Conservation (phyloP, 2,329 filamentous ascomycete species). For the Paracoccidioides lutzii region DNA sequence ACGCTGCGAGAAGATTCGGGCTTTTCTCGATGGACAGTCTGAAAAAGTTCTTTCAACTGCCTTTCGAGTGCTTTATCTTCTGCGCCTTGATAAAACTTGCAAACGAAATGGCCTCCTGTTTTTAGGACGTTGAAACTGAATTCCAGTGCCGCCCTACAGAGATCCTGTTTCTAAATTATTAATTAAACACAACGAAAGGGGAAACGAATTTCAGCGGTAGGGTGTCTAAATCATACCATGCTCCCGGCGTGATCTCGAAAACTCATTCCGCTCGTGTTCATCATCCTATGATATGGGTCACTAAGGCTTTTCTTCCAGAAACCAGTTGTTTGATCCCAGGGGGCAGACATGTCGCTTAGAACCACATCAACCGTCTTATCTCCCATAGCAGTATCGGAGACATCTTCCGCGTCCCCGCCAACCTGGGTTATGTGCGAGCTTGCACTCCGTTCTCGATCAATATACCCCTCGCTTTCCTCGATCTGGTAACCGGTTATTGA, state of each 20-base stretch:
- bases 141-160: slow-evolving; percentile 70
- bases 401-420: slow-evolving; percentile 20
- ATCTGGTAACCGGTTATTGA: slow-evolving; percentile 9
- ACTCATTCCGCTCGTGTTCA: slow-evolving; percentile 86
- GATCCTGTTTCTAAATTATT: slow-evolving; percentile 47
- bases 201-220: not conserved
- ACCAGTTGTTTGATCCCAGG: slow-evolving; percentile 71
- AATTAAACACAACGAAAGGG: slow-evolving; percentile 2
- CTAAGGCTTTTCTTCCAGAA: slow-evolving; percentile 80
- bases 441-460: slow-evolving; percentile 18
- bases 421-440: slow-evolving; percentile 11
- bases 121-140: slow-evolving; percentile 79
- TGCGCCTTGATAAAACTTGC: slow-evolving; percentile 89
- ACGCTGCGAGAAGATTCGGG: slow-evolving; percentile 82
- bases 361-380: slow-evolving; percentile 69
- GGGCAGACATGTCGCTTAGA: slow-evolving; percentile 97
- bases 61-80: slow-evolving; percentile 73
- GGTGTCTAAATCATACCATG: slow-evolving; percentile 54
- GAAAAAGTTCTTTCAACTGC: slow-evolving; percentile 63
- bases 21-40: slow-evolving; percentile 72
- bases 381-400: slow-evolving; percentile 2
- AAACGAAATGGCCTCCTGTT: slow-evolving; percentile 77
- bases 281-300: slow-evolving; percentile 96
- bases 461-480: slow-evolving; percentile 11
- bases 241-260: slow-evolving; percentile 85